Conservation (phyloP, 331 rosid genomes). For the Rosa hybrid region DNA sequence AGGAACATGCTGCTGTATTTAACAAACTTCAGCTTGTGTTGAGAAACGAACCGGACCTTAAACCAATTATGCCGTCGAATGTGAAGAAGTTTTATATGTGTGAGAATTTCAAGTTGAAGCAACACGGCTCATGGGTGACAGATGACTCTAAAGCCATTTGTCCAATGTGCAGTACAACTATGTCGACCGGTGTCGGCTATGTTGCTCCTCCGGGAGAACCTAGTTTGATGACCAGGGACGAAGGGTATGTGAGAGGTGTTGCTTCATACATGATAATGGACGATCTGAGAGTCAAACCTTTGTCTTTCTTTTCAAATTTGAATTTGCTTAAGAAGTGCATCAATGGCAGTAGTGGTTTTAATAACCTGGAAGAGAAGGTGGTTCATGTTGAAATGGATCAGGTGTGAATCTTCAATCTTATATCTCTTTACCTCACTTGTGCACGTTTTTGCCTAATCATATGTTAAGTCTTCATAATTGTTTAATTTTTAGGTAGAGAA, state of each 20-base stretch:
- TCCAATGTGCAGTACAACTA: background rate
- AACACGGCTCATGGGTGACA: background rate
- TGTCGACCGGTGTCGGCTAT: background rate
- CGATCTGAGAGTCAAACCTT: background rate
- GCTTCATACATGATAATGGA: background rate
- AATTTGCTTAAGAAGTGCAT: background rate
- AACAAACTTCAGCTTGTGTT: background rate
- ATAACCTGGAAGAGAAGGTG: background rate
- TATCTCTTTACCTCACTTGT: background rate
- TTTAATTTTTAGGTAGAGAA: background rate
- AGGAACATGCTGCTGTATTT: background rate
- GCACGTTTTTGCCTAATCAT: background rate
- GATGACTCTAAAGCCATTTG: background rate
- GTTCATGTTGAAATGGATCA: background rate
- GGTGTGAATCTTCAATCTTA: too few relatives aligned
- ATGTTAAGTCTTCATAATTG: background rate
- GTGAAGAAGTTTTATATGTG: background rate
- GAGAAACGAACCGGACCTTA: background rate
- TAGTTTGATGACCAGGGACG: background rate
- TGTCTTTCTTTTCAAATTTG: background rate
- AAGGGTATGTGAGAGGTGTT: background rate
- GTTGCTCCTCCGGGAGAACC: background rate
- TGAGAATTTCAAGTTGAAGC: background rate
- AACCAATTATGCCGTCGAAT: background rate
- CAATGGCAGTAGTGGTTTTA: background rate